Evolutionary conservation across 345 rosid species (phyloP), one percentile per base, ranked within the genome.

Genomic region (Dovyalis caffra): DNA sequence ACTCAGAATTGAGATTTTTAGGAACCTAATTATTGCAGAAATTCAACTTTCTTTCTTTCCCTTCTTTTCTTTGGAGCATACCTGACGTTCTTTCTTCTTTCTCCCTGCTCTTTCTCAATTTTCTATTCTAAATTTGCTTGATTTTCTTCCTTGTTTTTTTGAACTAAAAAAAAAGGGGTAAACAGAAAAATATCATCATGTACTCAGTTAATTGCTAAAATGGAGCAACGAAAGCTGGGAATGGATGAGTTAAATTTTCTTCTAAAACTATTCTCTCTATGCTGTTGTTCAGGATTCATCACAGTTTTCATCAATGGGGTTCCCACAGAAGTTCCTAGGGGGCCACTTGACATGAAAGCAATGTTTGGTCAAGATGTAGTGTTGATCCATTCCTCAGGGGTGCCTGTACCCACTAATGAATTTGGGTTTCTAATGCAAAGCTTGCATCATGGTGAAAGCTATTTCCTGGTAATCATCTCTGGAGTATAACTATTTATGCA

Each of bases 401-500:
- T 90, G 56, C 90, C 89, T 14, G 63, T 95, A 26, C 98, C 98
- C 28, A 73, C 77, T 8, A 90, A 93, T 80, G 97, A 90, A 73
- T 93, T 79, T 81, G 98, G 99, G 37, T 84, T 84, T 61, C 71
- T 86, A 79, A 82, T 91, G 84, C 96, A 91, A 65, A 83, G 78
- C 83, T 88, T 95, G 87, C 92, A 90, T 66, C 95, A 88, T 72
- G 98, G 99, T 43, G 97, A 95, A 83, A 87, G 94, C 87, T 95
- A 95, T 83, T 95, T 91, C 84, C 93, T 93, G 93, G 99, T 95
- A 90, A 87, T 66, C 40, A 57, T 58, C 34, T 47, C 8, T 28
- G 28, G 26, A 76, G 29, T 21, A 21, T 62, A 33, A 29, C 25
- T 0, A 53, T n/a, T n/a, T n/a, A n/a, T 53, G 9, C 58, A 53